These are phyloP conservation scores for Amyloporia xantha DNA, from an alignment of 768 basidiomycete genomes.

Conservation along the genomic window DNA sequence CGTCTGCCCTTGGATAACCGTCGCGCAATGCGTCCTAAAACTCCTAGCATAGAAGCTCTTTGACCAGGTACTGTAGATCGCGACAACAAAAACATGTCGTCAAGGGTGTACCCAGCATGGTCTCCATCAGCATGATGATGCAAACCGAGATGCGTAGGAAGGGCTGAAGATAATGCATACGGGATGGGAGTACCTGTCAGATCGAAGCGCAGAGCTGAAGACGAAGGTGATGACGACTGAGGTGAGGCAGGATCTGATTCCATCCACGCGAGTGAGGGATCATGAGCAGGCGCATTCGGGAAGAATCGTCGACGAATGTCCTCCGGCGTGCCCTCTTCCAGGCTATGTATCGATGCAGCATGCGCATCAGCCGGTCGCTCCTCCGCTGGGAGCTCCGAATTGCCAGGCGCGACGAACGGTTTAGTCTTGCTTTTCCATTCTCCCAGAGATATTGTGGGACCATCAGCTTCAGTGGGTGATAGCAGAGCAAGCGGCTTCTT, in stretches of 20 bases:
- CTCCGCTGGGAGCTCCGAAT: not conserved
- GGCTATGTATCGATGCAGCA: not conserved
- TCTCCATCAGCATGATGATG: slow-evolving; percentile 85
- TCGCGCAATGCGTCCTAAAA: slow-evolving; percentile 55
- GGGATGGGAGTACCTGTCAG: slow-evolving; percentile 69
- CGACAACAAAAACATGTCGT: slow-evolving; percentile 75
- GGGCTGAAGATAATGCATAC: slow-evolving; percentile 37
- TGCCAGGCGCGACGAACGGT: not conserved
- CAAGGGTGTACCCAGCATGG: slow-evolving; percentile 82
- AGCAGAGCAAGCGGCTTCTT: slow-evolving; percentile 54
- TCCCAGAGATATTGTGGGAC: slow-evolving; percentile 33
- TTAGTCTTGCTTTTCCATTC: slow-evolving; percentile 24
- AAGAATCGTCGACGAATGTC: slow-evolving; percentile 82
- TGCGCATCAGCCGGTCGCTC: slow-evolving; percentile 1
- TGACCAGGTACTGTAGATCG: slow-evolving; percentile 82
- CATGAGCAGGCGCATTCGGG: slow-evolving; percentile 57
- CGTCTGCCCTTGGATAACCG: slow-evolving; percentile 22
- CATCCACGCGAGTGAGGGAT: slow-evolving; percentile 83
- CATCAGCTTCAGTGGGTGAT: slow-evolving; percentile 35
- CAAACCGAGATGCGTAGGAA: slow-evolving; percentile 82
- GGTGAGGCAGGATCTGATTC: slow-evolving; percentile 25
- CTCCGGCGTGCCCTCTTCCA: slow-evolving; percentile 72
- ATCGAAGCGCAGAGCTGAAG: slow-evolving; percentile 50
- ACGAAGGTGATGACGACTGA: slow-evolving; percentile 18
- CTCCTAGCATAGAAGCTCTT: slow-evolving; percentile 71